Percentiles rank a stretch among this genome's conserved stretches.
Evolutionary conservation across 352 stramenopile genomes (phyloP).

Genomic region (Pythium folliculosum): DNA sequence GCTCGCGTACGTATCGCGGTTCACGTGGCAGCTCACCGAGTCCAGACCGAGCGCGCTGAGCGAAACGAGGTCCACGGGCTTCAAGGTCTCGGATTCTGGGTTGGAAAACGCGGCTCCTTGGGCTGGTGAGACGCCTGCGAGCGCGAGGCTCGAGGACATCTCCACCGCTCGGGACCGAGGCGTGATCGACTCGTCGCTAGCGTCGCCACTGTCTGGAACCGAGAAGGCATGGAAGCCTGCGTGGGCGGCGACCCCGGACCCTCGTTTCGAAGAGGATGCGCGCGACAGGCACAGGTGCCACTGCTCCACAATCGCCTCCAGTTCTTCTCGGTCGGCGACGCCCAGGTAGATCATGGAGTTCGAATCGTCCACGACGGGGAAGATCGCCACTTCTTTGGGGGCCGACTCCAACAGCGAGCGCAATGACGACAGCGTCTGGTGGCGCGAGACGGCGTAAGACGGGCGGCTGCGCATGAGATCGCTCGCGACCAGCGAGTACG

Average conservation of each 20-base stretch:
- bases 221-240: conserved; percentile 1
- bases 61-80: conserved; percentile 56
- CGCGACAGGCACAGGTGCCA: conserved; percentile 51
- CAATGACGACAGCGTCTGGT: conserved; percentile 57
- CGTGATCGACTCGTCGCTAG: conserved; percentile 15
- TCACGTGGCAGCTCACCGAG: conserved; percentile 66
- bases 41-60: conserved; percentile 66
- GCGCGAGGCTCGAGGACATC: conserved; percentile 29
- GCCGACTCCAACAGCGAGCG: conserved; percentile 44
- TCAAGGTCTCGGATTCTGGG: conserved; percentile 30
- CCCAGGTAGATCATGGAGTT: conserved; percentile 68
- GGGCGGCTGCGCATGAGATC: conserved; percentile 69
- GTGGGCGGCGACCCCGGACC: background rate
- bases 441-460: conserved; percentile 45
- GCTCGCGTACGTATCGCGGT: conserved; percentile 64
- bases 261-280: background rate
- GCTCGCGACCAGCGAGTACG: conserved; percentile 66
- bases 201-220: background rate
- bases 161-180: conserved; percentile 29
- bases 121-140: conserved; percentile 26
- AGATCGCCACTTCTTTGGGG: conserved; percentile 42
- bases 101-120: conserved; percentile 39
- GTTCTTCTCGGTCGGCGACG: conserved; percentile 56
- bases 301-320: conserved; percentile 58
- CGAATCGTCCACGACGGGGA: conserved; percentile 70